Evolutionary conservation across 805 yeast genomes (phyloP).

Genomic region (Lachancea sp.): DNA sequence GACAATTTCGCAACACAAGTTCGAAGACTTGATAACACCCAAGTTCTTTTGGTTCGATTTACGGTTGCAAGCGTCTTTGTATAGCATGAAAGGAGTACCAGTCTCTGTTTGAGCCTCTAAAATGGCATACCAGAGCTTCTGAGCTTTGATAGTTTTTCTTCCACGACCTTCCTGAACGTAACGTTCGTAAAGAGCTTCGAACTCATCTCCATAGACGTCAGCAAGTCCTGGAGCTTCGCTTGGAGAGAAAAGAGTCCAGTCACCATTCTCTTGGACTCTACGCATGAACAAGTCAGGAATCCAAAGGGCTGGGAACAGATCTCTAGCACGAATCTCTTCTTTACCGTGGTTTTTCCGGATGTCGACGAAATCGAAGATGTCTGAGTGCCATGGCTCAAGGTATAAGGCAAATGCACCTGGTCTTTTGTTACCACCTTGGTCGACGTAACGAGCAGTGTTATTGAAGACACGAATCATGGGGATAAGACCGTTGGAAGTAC

Average conservation of each 20-base stretch:
- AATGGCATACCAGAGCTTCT: conserved; percentile 84
- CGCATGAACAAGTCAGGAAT: conserved; percentile 91
- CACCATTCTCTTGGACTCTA: conserved; percentile 68
- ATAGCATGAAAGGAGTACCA: conserved; percentile 91
- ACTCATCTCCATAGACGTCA: conserved; percentile 81
- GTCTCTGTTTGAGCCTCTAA: conserved; percentile 92
- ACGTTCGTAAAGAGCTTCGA: conserved; percentile 58
- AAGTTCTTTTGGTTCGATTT: conserved; percentile 88
- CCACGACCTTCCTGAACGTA: conserved; percentile 71
- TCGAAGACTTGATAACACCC: conserved; percentile 89
- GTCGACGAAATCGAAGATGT: conserved; percentile 78
- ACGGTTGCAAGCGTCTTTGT: conserved; percentile 83
- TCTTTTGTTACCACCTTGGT: conserved; percentile 96
- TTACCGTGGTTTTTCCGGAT: conserved; percentile 91
- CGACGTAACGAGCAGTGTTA: conserved; percentile 94
- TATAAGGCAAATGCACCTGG: conserved; percentile 97
- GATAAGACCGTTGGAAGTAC: conserved; percentile 83
- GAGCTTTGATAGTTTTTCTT: conserved; percentile 66
- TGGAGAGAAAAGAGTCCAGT: conserved; percentile 90
- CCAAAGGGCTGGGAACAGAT: conserved; percentile 90
- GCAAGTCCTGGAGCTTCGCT: conserved; percentile 79
- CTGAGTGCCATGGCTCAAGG: conserved; percentile 96
- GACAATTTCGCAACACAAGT: conserved; percentile 89
- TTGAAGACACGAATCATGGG: conserved; percentile 97
- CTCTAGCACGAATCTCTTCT: conserved; percentile 90